A percentile compares a stretch with the other conserved stretches of the same genome.
Conservation (phyloP, 768 basidiomycete species). For the Hygrophorus russula region DNA sequence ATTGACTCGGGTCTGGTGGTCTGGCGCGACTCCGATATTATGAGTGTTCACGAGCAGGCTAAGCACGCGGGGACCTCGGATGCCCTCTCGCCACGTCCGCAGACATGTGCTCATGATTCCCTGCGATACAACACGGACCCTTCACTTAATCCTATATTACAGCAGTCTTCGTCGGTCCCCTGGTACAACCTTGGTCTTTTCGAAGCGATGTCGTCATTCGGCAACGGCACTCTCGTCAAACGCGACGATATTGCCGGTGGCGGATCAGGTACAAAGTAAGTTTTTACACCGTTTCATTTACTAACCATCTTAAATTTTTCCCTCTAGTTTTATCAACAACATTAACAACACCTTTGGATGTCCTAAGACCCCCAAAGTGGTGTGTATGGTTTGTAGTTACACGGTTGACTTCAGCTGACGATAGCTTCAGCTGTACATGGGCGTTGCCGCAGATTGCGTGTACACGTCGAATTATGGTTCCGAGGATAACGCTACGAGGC, state of each 20-base stretch:
- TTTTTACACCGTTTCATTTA: conserved; percentile 6
- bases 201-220: conserved; percentile 21
- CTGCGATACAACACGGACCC: conserved; percentile 58
- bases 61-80: conserved; percentile 7
- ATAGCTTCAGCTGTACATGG: conserved; percentile 51
- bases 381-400: conserved; percentile 17
- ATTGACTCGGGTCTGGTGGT: conserved; percentile 52
- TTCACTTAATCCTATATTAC: conserved; percentile 38
- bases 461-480: conserved; percentile 59
- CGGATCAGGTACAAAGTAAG: conserved; percentile 44
- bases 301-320: conserved; percentile 4
- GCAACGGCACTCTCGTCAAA: conserved; percentile 25
- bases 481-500: conserved; percentile 53
- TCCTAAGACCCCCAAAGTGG: conserved; percentile 59
- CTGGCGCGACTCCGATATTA: conserved; percentile 64
- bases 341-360: conserved; percentile 70
- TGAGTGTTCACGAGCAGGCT: conserved; percentile 37
- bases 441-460: conserved; percentile 80
- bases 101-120: conserved; percentile 60
- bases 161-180: conserved; percentile 17
- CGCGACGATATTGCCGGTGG: conserved; percentile 48
- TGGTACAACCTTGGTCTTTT: conserved; percentile 23
- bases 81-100: conserved; percentile 14
- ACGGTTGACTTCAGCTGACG: neutral
- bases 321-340: conserved; percentile 46